Evolutionary conservation across 2,329 filamentous ascomycete species (phyloP).

Genomic region (Stromatinia cepivora): DNA sequence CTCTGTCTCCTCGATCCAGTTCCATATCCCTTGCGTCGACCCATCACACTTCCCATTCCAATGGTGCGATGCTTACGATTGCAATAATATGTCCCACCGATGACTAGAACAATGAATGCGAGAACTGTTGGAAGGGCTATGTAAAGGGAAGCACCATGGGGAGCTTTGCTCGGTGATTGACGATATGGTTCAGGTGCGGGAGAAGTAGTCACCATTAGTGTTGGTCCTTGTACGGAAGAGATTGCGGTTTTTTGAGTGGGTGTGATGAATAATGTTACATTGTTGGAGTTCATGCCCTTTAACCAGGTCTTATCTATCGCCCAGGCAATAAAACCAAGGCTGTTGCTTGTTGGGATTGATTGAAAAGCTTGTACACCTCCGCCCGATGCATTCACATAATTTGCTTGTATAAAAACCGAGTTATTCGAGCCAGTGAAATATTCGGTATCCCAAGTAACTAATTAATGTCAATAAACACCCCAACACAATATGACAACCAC

Average conservation of each 20-base stretch:
- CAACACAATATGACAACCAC: background rate
- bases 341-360: constrained; percentile 30
- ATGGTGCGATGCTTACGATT: constrained; percentile 37
- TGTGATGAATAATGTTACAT: constrained; percentile 36
- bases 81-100: constrained; percentile 33
- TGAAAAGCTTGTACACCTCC: constrained; percentile 37
- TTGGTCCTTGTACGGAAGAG: constrained; percentile 31
- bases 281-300: constrained; percentile 32
- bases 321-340: constrained; percentile 35
- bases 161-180: constrained; percentile 28
- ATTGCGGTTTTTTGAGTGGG: constrained; percentile 28
- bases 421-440: constrained; percentile 34
- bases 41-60: constrained; percentile 39
- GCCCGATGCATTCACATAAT: constrained; percentile 36
- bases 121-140: constrained; percentile 38
- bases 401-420: constrained; percentile 35
- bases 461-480: background rate
- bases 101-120: constrained; percentile 33
- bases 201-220: constrained; percentile 32
- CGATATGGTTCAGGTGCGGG: constrained; percentile 30
- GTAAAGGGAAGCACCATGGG: constrained; percentile 35
- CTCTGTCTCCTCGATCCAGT: constrained; percentile 35
- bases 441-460: constrained; percentile 40
- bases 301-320: constrained; percentile 35
- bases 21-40: constrained; percentile 37